Conservation (phyloP, 495 filamentous ascomycete genomes). For the Apiosordaria backusii region DNA sequence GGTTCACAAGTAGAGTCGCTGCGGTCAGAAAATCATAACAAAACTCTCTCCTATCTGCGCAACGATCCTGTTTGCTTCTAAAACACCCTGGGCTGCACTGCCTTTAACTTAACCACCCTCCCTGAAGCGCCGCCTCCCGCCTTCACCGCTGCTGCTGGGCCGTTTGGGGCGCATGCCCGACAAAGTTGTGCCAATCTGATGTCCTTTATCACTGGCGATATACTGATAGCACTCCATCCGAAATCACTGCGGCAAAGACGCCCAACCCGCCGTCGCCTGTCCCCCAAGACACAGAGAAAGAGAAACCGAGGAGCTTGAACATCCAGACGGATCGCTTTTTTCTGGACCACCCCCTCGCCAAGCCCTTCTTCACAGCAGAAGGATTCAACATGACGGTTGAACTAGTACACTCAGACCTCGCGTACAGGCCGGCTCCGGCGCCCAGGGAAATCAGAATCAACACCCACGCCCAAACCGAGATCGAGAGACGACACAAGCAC, state of each 20-base stretch:
- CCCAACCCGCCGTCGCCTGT: neutral
- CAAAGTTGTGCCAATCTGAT: neutral
- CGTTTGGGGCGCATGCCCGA: neutral
- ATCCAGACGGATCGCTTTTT: neutral
- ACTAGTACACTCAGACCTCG: slow-evolving; percentile 40
- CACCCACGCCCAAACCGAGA: slow-evolving; percentile 29
- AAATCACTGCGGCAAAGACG: slow-evolving; percentile 9
- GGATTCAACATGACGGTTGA: slow-evolving; percentile 3
- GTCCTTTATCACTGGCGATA: slow-evolving; percentile 9
- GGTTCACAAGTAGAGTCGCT: slow-evolving; percentile 16
- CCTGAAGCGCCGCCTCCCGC: neutral
- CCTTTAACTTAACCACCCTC: neutral
- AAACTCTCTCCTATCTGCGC: slow-evolving; percentile 1
- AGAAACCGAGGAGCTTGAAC: neutral
- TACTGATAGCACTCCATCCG: slow-evolving; percentile 14
- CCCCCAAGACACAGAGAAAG: neutral
- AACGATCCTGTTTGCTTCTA: neutral
- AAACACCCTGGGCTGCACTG: neutral
- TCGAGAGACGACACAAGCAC: slow-evolving; percentile 45
- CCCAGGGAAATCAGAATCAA: slow-evolving; percentile 34
- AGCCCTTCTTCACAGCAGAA: neutral
- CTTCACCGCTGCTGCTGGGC: neutral
- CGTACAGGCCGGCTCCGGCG: slow-evolving; percentile 38
- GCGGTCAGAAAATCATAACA: slow-evolving; percentile 2
- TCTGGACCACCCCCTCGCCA: neutral